Conservation (phyloP, 1,284 basidiomycete species). For the Ganoderma resinaceum region DNA sequence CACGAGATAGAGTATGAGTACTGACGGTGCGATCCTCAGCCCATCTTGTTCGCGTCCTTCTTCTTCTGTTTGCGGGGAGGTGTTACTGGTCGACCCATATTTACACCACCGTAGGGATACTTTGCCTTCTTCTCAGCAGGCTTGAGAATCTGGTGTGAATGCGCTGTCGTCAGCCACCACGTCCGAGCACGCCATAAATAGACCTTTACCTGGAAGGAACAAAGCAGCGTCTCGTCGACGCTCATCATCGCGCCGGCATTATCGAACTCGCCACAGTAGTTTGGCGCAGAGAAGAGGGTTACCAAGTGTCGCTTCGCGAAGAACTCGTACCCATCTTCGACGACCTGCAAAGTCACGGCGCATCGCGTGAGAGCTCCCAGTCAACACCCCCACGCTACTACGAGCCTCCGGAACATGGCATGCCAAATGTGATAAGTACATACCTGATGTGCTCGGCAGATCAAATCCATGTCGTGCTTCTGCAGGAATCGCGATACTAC, state of each 20-base stretch:
- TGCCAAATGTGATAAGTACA: constrained; percentile 36
- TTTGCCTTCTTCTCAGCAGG: constrained; percentile 99
- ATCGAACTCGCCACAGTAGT: constrained; percentile 99
- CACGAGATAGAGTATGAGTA: constrained; percentile 33
- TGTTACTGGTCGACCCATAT: constrained; percentile 79
- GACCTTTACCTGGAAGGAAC: constrained; percentile 93
- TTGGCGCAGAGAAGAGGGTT: constrained; percentile 97
- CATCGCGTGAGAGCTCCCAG: constrained; percentile 8
- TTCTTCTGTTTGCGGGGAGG: constrained; percentile 88
- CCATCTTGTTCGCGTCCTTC: constrained; percentile 78
- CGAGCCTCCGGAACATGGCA: neutral
- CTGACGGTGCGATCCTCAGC: constrained; percentile 48
- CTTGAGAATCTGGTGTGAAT: constrained; percentile 81
- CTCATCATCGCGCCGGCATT: constrained; percentile 99
- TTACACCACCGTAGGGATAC: constrained; percentile 86
- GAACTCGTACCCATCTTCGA: constrained; percentile 99
- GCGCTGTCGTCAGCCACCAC: constrained; percentile 5
- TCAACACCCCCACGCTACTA: constrained; percentile 6
- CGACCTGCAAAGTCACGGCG: constrained; percentile 66
- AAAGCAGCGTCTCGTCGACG: constrained; percentile 96
- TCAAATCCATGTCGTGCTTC: constrained; percentile 99
- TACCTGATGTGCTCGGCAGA: constrained; percentile 97
- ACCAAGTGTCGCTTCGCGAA: constrained; percentile 98
- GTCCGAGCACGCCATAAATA: constrained; percentile 2
- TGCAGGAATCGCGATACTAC: constrained; percentile 98